Conservation (phyloP, 1,284 basidiomycete genomes). For the Paramarasmius palmivorus region DNA sequence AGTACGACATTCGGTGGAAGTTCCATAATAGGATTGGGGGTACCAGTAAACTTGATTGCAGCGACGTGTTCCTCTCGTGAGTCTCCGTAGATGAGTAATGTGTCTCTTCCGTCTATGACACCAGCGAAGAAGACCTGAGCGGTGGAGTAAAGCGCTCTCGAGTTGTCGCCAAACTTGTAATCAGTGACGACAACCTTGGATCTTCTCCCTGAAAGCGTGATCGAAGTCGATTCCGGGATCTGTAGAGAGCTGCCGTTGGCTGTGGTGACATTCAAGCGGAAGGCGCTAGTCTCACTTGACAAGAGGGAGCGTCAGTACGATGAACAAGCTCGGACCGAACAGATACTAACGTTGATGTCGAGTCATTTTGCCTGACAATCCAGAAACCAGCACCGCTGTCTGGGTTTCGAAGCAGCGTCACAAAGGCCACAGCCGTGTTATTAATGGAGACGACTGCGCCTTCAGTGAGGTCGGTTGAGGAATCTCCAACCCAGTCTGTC, state of each 20-base stretch:
- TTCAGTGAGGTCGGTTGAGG: constrained; percentile 46
- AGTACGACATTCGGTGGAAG: background rate
- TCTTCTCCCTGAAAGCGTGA: constrained; percentile 66
- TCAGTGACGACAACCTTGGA: constrained; percentile 71
- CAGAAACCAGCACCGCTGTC: constrained; percentile 68
- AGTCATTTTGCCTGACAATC: constrained; percentile 65
- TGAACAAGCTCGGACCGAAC: background rate
- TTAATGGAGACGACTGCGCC: constrained; percentile 32
- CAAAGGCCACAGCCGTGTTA: constrained; percentile 49
- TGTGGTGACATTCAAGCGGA: constrained; percentile 58
- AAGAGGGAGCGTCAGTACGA: constrained; percentile 8
- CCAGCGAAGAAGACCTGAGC: constrained; percentile 70
- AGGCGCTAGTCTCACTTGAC: constrained; percentile 52
- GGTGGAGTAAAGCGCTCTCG: constrained; percentile 61
- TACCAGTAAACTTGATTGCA: constrained; percentile 49
- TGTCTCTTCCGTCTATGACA: constrained; percentile 62
- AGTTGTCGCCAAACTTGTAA: constrained; percentile 59
- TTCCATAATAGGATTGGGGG: constrained; percentile 32
- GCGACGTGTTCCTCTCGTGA: constrained; percentile 58
- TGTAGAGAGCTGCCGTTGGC: constrained; percentile 35
- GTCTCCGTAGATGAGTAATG: constrained; percentile 70
- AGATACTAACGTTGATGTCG: constrained; percentile 60
- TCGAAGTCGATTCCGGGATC: constrained; percentile 55
- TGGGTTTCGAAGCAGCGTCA: constrained; percentile 67
- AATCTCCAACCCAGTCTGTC: constrained; percentile 71